Evolutionary conservation across 768 basidiomycete genomes (phyloP).

Genomic region (Tricholoma terreum): DNA sequence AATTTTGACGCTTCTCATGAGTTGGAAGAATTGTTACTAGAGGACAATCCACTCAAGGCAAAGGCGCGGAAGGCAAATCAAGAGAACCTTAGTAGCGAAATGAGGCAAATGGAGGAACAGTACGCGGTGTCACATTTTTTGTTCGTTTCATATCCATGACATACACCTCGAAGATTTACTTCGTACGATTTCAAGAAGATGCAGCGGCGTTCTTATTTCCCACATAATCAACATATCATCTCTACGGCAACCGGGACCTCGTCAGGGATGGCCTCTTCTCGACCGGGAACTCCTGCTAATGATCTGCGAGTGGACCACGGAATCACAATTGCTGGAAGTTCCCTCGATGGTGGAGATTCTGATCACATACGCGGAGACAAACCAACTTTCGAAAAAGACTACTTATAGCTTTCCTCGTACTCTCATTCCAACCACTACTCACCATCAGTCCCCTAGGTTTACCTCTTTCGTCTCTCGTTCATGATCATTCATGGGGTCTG

Average conservation of each 20-base stretch:
- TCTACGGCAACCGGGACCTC: conserved; percentile 76
- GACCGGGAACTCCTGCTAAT: conserved; percentile 68
- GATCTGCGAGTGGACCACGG: conserved; percentile 46
- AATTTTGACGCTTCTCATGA: conserved; percentile 99
- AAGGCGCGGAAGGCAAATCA: conserved; percentile 88
- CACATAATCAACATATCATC: conserved; percentile 71
- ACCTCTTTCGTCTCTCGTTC: background rate
- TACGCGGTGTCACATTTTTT: conserved; percentile 36
- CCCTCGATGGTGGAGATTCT: conserved; percentile 37
- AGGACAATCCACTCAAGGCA: conserved; percentile 96
- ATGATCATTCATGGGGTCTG: background rate
- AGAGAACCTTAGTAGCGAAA: conserved; percentile 85
- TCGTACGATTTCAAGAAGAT: conserved; percentile 92
- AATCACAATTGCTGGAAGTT: conserved; percentile 38
- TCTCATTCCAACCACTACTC: background rate
- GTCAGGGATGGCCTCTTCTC: conserved; percentile 64
- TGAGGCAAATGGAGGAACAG: conserved; percentile 99
- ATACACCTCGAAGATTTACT: conserved; percentile 59
- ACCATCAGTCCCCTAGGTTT: background rate
- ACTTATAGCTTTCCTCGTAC: conserved; percentile 33
- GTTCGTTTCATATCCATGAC: conserved; percentile 3
- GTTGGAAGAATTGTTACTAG: conserved; percentile 90
- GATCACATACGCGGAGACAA: conserved; percentile 41
- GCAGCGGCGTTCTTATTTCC: conserved; percentile 89
- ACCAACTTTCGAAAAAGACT: conserved; percentile 47